phyloP scores from a whole-genome alignment of 2,329 filamentous ascomycete genomes.

The Domatiomyces catenatus region DNA sequence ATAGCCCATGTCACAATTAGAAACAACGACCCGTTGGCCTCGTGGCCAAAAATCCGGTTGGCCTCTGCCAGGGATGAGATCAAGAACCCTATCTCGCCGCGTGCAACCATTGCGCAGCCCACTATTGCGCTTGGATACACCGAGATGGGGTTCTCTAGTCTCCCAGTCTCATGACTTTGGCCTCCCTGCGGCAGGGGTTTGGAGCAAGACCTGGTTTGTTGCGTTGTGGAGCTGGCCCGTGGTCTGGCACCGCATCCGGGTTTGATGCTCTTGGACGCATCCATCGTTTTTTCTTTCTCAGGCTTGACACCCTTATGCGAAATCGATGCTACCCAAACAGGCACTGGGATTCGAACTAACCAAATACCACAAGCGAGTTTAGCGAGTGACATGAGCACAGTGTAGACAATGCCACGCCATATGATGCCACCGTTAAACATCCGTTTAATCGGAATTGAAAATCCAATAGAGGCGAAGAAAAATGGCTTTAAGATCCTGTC shows the following conservation, averaged over 20 bases:
- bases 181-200: neutral
- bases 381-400: conserved; percentile 50
- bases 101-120: conserved; percentile 54
- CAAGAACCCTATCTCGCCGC: conserved; percentile 68
- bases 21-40: conserved; percentile 32
- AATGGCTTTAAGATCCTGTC: conserved; percentile 49
- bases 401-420: conserved; percentile 61
- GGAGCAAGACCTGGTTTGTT: neutral
- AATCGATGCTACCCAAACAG: neutral
- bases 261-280: neutral
- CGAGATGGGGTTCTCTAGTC: conserved; percentile 34
- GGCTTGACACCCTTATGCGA: neutral
- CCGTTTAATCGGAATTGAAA: conserved; percentile 57
- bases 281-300: too few relatives aligned
- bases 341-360: conserved; percentile 27
- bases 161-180: conserved; percentile 3
- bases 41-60: conserved; percentile 30
- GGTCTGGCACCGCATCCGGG: neutral
- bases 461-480: conserved; percentile 63
- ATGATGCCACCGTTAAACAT: conserved; percentile 51
- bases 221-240: neutral
- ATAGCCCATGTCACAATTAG: conserved; percentile 43
- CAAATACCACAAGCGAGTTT: conserved; percentile 48
- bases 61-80: conserved; percentile 54
- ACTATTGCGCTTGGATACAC: conserved; percentile 53